Evolutionary conservation across 2,329 filamentous ascomycete genomes (phyloP), one percentile per base, ranked within the genome.

Genomic region (Fonsecaea nubica): DNA sequence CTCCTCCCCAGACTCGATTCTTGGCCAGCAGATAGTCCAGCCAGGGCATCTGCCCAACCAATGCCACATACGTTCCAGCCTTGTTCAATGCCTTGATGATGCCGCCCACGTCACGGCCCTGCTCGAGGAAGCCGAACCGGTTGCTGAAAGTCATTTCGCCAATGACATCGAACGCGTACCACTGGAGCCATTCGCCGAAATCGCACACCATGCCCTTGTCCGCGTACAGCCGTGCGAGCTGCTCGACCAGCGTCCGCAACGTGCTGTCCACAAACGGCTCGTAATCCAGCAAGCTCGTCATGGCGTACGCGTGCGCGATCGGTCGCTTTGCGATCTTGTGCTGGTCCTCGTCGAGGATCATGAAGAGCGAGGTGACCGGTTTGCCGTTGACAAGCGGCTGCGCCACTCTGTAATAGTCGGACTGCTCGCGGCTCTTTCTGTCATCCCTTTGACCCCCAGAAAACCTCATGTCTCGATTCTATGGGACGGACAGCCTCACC

Each of bases 231-330:
- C 80, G 78, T 69, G 85, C 81, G 0, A 87, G 89, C 74, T 87
- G 86, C 35, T 83, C 77, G 8, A 93, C 84, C 76, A 93, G 93
- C 1, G 91, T 79, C 68, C 86, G 85, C 0, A 90, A 89, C 1
- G 90, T 92, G 71, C 88, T 89, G 75, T 92, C 90, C 45, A 94
- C 91, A 36, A 92, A 89, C 0, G 91, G 90, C 74, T 95, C 92
- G 60, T 69, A 71, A 33, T 66, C 58, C 4, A 70, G 60, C 25
- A 72, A 40, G 4, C 58, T 55, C n/a, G 52, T 65, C 70, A 72
- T 72, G 15, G 68, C 67, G 60, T 93, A 94, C 2, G 90, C 90
- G 66, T 84, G 86, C 77, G 90, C 93, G 63, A 95, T 89, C 71
- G 87, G 90, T 66, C 91, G 85, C 35, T 90, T 86, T 75, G 93